A percentile compares a stretch with the other conserved stretches of the same genome.
Conservation (phyloP, 306 rosid genomes). For the Prunus padus region DNA sequence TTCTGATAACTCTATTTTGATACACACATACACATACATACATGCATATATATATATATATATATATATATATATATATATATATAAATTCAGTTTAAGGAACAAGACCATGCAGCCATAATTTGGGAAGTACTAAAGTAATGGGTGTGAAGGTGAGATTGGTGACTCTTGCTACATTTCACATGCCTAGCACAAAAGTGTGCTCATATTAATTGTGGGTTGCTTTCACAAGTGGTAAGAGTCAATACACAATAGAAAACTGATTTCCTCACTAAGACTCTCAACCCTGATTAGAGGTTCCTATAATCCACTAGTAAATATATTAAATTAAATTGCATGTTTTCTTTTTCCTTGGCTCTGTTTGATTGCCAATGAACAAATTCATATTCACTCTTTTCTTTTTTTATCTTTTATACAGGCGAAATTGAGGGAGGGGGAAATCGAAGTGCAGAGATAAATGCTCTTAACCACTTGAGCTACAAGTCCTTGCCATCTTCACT, state of each 20-base stretch:
- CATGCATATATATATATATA: too few species aligned
- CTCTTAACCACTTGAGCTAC: conserved; percentile 5
- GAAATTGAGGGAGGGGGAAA: not conserved
- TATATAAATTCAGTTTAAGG: not conserved
- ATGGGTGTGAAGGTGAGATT: conserved; percentile 19
- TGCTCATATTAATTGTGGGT: conserved; percentile 21
- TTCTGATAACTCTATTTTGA: not conserved
- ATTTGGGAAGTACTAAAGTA: not conserved
- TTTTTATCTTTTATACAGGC: too few species aligned
- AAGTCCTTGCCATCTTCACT: not conserved
- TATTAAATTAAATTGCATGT: too few species aligned
- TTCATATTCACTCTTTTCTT: too few species aligned
- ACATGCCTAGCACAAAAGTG: conserved; percentile 56
- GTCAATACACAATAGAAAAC: conserved; percentile 30
- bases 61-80: not conserved
- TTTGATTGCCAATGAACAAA: too few species aligned
- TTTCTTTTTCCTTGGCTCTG: too few species aligned
- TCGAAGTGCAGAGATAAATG: not conserved
- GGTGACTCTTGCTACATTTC: conserved; percentile 41
- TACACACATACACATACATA: too few species aligned
- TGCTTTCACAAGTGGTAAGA: conserved; percentile 29
- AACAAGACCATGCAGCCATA: conserved; percentile 3
- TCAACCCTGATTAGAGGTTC: conserved; percentile 1
- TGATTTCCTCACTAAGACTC: not conserved
- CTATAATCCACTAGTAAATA: not conserved